Evolutionary conservation across 2,329 filamentous ascomycete genomes (phyloP).

Genomic region (Microsporum audouinii): DNA sequence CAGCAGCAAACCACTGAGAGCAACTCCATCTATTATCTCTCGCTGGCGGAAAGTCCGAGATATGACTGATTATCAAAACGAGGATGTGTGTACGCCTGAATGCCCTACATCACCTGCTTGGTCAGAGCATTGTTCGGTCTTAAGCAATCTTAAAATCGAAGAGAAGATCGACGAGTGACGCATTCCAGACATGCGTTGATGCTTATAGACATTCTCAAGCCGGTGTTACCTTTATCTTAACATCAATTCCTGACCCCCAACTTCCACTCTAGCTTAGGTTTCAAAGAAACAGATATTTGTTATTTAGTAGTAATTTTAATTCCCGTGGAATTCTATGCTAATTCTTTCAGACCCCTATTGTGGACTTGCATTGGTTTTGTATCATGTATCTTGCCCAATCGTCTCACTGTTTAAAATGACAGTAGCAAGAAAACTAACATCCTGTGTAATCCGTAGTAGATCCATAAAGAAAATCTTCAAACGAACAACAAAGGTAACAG

Average conservation of each 20-base stretch:
- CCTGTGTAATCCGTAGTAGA: background rate
- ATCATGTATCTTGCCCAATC: background rate
- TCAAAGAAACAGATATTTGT: background rate
- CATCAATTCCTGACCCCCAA: background rate
- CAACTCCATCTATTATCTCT: constrained; percentile 13
- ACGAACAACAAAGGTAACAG: background rate
- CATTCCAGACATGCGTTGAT: background rate
- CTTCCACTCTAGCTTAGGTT: background rate
- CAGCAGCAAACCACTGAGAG: constrained; percentile 1
- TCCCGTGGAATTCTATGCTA: background rate
- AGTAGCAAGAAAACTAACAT: background rate
- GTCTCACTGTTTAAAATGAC: background rate
- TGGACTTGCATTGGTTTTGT: background rate
- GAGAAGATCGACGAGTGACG: background rate
- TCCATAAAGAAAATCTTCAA: background rate
- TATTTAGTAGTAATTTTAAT: background rate
- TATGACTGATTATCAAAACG: background rate
- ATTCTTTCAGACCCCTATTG: background rate
- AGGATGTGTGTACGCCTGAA: background rate
- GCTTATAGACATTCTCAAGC: background rate
- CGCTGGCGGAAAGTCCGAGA: constrained; percentile 11
- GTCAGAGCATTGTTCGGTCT: background rate
- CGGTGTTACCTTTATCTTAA: background rate
- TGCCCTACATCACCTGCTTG: background rate
- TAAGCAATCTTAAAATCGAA: background rate